Evolutionary conservation across 139 green algal genomes (phyloP), one percentile per base, ranked within the genome.

Genomic region (Pleodorina starrii): DNA sequence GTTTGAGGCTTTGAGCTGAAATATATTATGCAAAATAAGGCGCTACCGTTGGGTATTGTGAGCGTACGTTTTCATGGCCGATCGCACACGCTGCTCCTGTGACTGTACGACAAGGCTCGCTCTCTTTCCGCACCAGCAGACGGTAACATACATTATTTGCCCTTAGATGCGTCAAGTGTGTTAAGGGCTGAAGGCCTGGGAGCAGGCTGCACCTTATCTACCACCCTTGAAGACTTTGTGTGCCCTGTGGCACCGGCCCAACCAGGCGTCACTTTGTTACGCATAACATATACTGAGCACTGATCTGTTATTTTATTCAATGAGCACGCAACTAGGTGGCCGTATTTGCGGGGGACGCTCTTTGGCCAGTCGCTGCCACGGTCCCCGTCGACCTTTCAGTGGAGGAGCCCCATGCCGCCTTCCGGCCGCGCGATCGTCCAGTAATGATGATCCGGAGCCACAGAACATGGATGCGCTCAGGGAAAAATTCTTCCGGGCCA

Each of bases 401-500:
- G 76, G 42, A 12, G 42, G 42, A 12, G 42, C 40, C 12, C 59
- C 59, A 0, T 43, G 40, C 57, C 80, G 80, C 16, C 40, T 76
- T 27, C 27, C 80, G 42, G 38, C 80, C 10, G 27, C 36, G 40
- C 80, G 80, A n/a, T 72, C 80, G 2, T 4, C 59, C 12, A 29
- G 40, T 1, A 73, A 72, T 29, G 82, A 88, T 19, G 82, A 88
- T 50, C 82, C 82, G n/a, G 82, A 88, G 44, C 80, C 80, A 9
- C 51, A 85, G 21, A 88, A 88, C 66, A 63, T 78, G 32, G 82
- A 88, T 23, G 66, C 63, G 0, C 43, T 88, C 40, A 32, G 46
- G 4, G 82, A 88, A 36, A 68, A 69, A 35, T 88, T 88, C 82
- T 88, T 88, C 66, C 63, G 82, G 19, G 57, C 79, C 6, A 59